These are phyloP conservation scores for Balansia obtecta DNA, from an alignment of 2,329 filamentous ascomycete species.

Conservation along the genomic window DNA sequence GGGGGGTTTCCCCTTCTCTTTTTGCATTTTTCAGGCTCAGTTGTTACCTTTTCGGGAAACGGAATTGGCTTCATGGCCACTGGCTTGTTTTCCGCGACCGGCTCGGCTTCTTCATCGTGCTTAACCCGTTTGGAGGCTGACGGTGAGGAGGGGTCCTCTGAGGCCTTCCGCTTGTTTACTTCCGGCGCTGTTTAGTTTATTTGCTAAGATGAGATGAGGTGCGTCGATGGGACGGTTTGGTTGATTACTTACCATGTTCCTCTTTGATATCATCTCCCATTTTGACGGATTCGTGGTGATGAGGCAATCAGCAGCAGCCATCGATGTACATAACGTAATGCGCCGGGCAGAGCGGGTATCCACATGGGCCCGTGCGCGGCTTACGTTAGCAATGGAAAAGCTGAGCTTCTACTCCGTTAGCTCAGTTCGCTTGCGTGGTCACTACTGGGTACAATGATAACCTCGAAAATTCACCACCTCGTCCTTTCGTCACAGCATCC, in stretches of 20 bases:
- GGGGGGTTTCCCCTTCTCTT: no score
- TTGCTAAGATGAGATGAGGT: no score
- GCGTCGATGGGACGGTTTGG: no score
- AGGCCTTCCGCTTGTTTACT: no score
- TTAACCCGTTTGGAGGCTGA: no score
- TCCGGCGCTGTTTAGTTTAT: no score
- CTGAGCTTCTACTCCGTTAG: not conserved
- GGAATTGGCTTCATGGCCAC: no score
- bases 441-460: conserved; percentile 15
- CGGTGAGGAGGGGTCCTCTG: no score
- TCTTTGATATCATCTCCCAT: conserved; percentile 13
- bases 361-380: conserved; percentile 14
- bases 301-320: not conserved
- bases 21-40: no score
- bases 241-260: conserved; percentile 19
- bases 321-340: not conserved
- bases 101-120: no score
- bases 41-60: no score
- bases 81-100: no score
- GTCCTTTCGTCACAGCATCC: not conserved
- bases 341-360: not conserved
- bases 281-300: not conserved
- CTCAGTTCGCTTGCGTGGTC: conserved; percentile 17
- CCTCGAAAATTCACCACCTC: not conserved
- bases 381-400: conserved; percentile 15